Evolutionary conservation across 2,329 filamentous ascomycete genomes (phyloP), one percentile per base, ranked within the genome.

Genomic region (Periconia macrospinosa): DNA sequence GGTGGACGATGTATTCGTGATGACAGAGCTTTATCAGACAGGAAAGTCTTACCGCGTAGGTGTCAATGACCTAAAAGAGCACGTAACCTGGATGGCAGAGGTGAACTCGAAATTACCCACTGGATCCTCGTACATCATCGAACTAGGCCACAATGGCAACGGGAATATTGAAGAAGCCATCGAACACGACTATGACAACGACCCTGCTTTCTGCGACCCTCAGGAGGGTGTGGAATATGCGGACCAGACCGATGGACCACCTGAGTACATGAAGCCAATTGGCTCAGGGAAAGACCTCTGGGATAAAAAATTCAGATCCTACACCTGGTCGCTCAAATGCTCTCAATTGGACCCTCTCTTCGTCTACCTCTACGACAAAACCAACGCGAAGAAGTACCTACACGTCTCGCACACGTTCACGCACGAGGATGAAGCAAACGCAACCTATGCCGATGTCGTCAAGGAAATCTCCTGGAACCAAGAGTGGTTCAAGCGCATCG

Each of bases 391-490:
- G 63, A 70, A 73, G 11, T 86, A 81, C 62, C 79, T 76, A 13
- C 79, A 82, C 46, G 71, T 86, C 9, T 83, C 81, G 3, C 55
- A 58, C 43, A 58, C 55, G 2, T 60, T 57, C 18, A 61, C 60
- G 11, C 83, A 86, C 58, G 72, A 80, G 62, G 78, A 80, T 55
- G 73, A 83, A 55, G 79, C 85, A 65, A 85, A 85, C 55, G 80
- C 82, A 13, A 85, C 83, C 2, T 85, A 83, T 68, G 63, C 73
- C 2, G 83, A 86, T 57, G 76, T 81, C 6, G 65, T 65, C 54
- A 80, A 79, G 61, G 83, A 86, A 66, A 83, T 86, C 43, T 74
- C 74, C 33, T 86, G 82, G 75, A 86, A 86, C 70, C 75, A 81
- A 57, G 79, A 76, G 23, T 86, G 83, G 82, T 67, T 85, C 53